Conservation (phyloP, 1,284 basidiomycete genomes). For the Apiotrichum domesticum region DNA sequence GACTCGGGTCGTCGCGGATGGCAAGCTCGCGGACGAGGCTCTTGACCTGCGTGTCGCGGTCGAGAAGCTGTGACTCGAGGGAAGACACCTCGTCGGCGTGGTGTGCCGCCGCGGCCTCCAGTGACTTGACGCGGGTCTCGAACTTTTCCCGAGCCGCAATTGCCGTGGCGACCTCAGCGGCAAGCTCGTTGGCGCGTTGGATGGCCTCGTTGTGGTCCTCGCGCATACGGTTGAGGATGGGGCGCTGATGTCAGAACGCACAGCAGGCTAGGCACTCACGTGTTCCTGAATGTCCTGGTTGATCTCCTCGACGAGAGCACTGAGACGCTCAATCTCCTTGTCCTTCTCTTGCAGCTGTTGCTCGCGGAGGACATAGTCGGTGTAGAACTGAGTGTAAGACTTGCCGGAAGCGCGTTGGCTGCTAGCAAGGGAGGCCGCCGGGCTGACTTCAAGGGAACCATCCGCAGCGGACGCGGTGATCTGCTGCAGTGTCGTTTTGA, state of each 20-base stretch:
- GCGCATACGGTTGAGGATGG: constrained; percentile 77
- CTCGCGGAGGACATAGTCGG: constrained; percentile 79
- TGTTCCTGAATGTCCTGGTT: constrained; percentile 73
- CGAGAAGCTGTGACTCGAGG: constrained; percentile 70
- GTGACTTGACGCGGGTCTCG: constrained; percentile 43
- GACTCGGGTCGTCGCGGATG: constrained; percentile 70
- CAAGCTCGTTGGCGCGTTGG: constrained; percentile 70
- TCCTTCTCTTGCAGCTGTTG: constrained; percentile 71
- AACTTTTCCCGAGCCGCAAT: constrained; percentile 58
- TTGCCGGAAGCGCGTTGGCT: constrained; percentile 55
- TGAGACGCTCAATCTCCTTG: constrained; percentile 73
- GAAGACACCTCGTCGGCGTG: constrained; percentile 63
- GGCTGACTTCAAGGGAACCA: constrained; percentile 53
- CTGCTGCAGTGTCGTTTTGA: constrained; percentile 44
- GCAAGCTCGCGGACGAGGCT: constrained; percentile 70
- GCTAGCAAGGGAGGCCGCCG: constrained; percentile 76
- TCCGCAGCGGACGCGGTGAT: constrained; percentile 33
- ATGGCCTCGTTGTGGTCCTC: constrained; percentile 73
- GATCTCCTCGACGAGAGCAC: constrained; percentile 55
- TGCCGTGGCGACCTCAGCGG: constrained; percentile 63
- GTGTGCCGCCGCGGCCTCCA: constrained; percentile 58
- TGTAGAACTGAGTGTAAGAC: constrained; percentile 59
- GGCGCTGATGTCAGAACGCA: constrained; percentile 57
- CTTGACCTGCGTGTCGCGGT: constrained; percentile 82
- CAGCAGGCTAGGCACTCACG: constrained; percentile 50